Evolutionary conservation across 208 protist species (phyloP).

Genomic region (Leishmania major): DNA sequence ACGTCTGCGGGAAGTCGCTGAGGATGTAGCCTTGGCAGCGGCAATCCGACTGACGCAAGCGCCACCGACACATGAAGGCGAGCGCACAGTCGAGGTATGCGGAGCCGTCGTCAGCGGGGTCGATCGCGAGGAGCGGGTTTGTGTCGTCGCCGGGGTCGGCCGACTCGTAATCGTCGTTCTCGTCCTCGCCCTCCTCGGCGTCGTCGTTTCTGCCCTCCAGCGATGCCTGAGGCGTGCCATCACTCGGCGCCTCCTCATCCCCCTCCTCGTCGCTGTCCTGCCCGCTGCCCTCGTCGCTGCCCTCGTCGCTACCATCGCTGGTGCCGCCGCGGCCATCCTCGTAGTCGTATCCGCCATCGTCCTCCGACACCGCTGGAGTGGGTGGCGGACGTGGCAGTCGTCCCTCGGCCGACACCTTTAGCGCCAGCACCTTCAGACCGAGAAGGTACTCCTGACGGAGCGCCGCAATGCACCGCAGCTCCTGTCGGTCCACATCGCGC

Average conservation of each 20-base stretch:
- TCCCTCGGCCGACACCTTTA: constrained; percentile 50
- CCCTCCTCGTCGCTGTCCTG: constrained; percentile 4
- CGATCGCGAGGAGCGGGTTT: not conserved
- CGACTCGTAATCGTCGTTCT: constrained; percentile 13
- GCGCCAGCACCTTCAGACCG: constrained; percentile 45
- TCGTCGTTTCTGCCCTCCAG: not conserved
- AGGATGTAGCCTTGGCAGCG: constrained; percentile 92
- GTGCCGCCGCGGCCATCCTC: not conserved
- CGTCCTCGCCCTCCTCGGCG: constrained; percentile 28
- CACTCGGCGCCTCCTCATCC: constrained; percentile 24
- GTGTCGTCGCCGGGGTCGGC: not conserved
- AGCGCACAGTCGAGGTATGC: constrained; percentile 77
- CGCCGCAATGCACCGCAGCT: constrained; percentile 56
- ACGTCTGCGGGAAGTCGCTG: constrained; percentile 80
- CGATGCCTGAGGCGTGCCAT: not conserved
- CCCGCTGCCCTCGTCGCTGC: constrained; percentile 17
- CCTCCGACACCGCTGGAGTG: constrained; percentile 39
- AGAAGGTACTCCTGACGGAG: constrained; percentile 76
- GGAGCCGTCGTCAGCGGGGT: constrained; percentile 19
- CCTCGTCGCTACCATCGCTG: constrained; percentile 1
- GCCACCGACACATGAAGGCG: constrained; percentile 84
- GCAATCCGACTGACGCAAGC: constrained; percentile 81
- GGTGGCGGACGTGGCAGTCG: constrained; percentile 42
- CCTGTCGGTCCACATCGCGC: constrained; percentile 39
- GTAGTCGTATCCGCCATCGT: constrained; percentile 38